Evolutionary conservation across 768 basidiomycete genomes (phyloP).

Genomic region (Tulasnella sp.): DNA sequence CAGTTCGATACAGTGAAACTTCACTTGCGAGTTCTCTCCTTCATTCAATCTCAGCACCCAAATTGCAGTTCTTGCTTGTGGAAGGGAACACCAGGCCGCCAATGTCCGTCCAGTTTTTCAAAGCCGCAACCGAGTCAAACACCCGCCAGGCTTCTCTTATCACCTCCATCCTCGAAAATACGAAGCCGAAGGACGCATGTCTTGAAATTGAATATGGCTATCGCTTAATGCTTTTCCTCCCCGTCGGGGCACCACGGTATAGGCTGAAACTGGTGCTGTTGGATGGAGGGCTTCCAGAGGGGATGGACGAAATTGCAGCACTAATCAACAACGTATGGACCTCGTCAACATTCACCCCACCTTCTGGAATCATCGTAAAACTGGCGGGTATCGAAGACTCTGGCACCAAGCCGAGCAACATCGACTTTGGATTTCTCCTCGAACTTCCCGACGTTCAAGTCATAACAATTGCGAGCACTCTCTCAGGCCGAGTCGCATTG

Average conservation of each 20-base stretch:
- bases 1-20: neutral
- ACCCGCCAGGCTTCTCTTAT: neutral
- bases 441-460: neutral
- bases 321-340: neutral
- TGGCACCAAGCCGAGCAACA: neutral
- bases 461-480: neutral
- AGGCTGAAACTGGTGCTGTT: neutral
- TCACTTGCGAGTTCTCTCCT: neutral
- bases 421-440: neutral
- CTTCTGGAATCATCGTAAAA: neutral
- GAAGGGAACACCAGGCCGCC: neutral
- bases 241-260: neutral
- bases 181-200: neutral
- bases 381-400: neutral
- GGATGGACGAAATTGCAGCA: neutral
- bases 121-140: neutral
- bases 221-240: neutral
- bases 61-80: neutral
- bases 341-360: neutral
- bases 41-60: neutral
- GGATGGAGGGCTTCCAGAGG: neutral
- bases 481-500: neutral
- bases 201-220: neutral
- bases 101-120: neutral
- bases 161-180: neutral